Conservation (phyloP, 2,329 filamentous ascomycete species). For the Dothistroma septosporum region DNA sequence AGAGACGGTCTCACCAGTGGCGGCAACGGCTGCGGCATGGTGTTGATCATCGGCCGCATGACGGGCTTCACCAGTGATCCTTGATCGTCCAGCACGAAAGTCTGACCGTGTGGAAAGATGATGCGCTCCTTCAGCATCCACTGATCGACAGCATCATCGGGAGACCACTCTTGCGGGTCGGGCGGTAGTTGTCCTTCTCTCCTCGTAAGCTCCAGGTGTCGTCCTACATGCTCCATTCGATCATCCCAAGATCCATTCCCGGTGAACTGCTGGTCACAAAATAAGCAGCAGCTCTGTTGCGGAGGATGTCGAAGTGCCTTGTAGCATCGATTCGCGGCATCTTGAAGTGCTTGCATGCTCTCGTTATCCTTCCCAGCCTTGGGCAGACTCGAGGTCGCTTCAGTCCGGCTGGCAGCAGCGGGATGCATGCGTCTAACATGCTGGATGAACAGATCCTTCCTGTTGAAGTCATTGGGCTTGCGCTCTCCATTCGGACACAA, state of each 20-base stretch:
- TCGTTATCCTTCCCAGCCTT: conserved; percentile 5
- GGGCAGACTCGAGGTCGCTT: conserved; percentile 36
- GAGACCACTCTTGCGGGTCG: conserved; percentile 36
- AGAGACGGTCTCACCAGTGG: background rate
- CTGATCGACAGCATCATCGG: conserved; percentile 32
- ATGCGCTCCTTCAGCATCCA: conserved; percentile 32
- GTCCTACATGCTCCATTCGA: conserved; percentile 81
- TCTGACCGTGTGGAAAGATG: background rate
- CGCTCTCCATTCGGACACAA: conserved; percentile 45
- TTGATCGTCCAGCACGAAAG: conserved; percentile 1
- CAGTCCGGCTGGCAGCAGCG: conserved; percentile 31
- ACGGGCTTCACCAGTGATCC: background rate
- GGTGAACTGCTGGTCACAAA: conserved; percentile 61
- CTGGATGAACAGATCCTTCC: conserved; percentile 88
- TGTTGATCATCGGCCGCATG: background rate
- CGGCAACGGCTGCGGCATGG: background rate
- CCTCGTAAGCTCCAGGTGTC: conserved; percentile 65
- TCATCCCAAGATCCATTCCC: conserved; percentile 69
- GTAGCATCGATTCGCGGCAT: conserved; percentile 59
- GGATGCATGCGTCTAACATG: conserved; percentile 84
- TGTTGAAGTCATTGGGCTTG: conserved; percentile 69
- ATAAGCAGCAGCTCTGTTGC: conserved; percentile 57
- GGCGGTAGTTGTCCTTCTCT: conserved; percentile 26
- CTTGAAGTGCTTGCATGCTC: conserved; percentile 34
- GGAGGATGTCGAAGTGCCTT: conserved; percentile 60